Percentiles rank a stretch among this genome's conserved stretches.
phyloP scores from a whole-genome alignment of 306 rosid species.

The Inga leiocalycina region DNA sequence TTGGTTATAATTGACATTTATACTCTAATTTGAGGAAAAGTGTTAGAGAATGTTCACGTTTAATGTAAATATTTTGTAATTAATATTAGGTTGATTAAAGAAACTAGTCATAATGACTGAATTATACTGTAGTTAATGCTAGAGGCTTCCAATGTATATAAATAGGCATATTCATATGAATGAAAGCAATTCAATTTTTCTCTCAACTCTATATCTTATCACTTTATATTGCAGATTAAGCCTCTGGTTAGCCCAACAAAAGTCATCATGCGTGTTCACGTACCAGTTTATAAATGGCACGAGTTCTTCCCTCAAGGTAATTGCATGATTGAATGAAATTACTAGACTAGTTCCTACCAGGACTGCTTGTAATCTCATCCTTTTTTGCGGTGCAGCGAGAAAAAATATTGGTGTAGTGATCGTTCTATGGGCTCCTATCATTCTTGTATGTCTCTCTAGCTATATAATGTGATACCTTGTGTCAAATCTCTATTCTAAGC shows the following conservation, averaged over 20 bases:
- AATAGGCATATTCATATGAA: neutral
- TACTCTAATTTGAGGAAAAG: neutral
- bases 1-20: neutral
- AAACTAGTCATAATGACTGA: neutral
- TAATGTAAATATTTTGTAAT: neutral
- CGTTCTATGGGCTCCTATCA: slow-evolving; percentile 87
- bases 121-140: neutral
- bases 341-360: slow-evolving; percentile 19
- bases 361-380: slow-evolving; percentile 34
- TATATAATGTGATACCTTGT: slow-evolving; percentile 18
- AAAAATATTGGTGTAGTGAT: slow-evolving; percentile 88
- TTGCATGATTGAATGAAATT: slow-evolving; percentile 25
- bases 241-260: slow-evolving; percentile 91
- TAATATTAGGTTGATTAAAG: neutral
- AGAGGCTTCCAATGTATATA: neutral
- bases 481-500: slow-evolving; percentile 28
- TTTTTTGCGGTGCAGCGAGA: slow-evolving; percentile 65
- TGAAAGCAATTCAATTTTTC: slow-evolving; percentile 1
- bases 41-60: neutral
- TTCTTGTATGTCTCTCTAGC: slow-evolving; percentile 70
- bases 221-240: slow-evolving; percentile 68
- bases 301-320: slow-evolving; percentile 96
- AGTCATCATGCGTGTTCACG: slow-evolving; percentile 62
- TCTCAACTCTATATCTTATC: neutral
- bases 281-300: slow-evolving; percentile 69